Evolutionary conservation across 164 flowering plant genomes (phyloP).

Genomic region (Pachysandra terminalis): DNA sequence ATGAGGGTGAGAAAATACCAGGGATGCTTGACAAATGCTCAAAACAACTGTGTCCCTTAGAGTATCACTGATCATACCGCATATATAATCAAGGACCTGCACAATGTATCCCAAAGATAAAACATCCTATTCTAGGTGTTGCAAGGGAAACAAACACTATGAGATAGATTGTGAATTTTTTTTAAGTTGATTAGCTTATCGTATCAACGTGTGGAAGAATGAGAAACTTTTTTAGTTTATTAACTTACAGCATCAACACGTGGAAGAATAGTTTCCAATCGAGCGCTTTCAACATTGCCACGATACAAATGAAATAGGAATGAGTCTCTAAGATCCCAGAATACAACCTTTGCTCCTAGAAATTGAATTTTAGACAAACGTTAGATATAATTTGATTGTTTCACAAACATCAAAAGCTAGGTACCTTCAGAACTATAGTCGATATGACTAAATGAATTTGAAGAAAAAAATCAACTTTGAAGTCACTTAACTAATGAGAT

Average conservation of each 20-base stretch:
- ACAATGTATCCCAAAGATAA: conserved; percentile 10
- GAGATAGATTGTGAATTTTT: no score
- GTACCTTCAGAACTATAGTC: not conserved
- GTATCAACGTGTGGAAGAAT: conserved; percentile 27
- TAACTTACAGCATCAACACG: conserved; percentile 64
- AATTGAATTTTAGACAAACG: conserved; percentile 5
- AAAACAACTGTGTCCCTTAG: conserved; percentile 65
- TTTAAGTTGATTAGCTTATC: conserved; percentile 47
- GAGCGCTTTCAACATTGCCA: conserved; percentile 60
- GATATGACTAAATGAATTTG: not conserved
- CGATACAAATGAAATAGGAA: conserved; percentile 58
- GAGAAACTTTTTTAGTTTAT: not conserved
- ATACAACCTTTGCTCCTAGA: conserved; percentile 66
- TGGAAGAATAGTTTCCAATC: conserved; percentile 60
- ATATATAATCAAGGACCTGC: conserved; percentile 62
- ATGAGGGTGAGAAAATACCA: conserved; percentile 41
- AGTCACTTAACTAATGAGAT: not conserved
- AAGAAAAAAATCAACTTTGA: not conserved
- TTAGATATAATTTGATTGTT: not conserved
- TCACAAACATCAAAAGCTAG: not conserved
- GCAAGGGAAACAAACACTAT: not conserved
- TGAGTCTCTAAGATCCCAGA: conserved; percentile 72
- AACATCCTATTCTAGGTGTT: not conserved
- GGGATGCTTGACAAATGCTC: conserved; percentile 55
- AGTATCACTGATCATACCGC: conserved; percentile 52